Conservation (phyloP, 177 flowering plant species). For the Tripterygium wilfordii region DNA sequence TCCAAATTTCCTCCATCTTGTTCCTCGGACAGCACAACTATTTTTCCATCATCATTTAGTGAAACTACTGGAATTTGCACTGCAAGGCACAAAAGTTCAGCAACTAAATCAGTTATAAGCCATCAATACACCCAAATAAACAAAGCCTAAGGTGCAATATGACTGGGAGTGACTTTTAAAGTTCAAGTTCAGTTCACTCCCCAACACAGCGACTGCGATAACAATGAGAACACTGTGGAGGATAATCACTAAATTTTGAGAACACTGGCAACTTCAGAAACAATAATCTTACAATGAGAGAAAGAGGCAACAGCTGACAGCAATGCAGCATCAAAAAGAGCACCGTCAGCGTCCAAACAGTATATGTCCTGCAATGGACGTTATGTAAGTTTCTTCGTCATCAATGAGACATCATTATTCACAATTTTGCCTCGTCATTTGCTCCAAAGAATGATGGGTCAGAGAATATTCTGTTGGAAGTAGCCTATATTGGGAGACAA, state of each 20-base stretch:
- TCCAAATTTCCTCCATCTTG: conserved; percentile 28
- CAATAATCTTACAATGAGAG: conserved; percentile 61
- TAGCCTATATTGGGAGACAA: no score
- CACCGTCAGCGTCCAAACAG: conserved; percentile 97
- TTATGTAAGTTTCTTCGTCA: background rate
- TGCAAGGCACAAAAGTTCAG: conserved; percentile 25
- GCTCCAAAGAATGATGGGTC: no score
- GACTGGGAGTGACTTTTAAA: no score
- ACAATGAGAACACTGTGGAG: no score
- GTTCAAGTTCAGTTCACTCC: no score
- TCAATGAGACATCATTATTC: background rate
- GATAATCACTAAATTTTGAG: background rate
- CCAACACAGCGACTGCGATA: no score
- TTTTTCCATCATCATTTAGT: conserved; percentile 76
- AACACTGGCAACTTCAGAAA: background rate
- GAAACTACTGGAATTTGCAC: conserved; percentile 85
- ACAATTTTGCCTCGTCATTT: background rate
- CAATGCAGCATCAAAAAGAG: conserved; percentile 93
- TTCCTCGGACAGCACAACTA: conserved; percentile 48
- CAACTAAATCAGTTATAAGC: no score
- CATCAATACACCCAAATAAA: no score
- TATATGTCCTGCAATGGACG: conserved; percentile 68
- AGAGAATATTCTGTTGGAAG: no score
- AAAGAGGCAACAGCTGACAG: conserved; percentile 93
- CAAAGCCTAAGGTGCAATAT: no score